These are phyloP conservation scores for Ceratocystis cubensis DNA, from an alignment of 2,329 filamentous ascomycete genomes.

Conservation along the genomic window DNA sequence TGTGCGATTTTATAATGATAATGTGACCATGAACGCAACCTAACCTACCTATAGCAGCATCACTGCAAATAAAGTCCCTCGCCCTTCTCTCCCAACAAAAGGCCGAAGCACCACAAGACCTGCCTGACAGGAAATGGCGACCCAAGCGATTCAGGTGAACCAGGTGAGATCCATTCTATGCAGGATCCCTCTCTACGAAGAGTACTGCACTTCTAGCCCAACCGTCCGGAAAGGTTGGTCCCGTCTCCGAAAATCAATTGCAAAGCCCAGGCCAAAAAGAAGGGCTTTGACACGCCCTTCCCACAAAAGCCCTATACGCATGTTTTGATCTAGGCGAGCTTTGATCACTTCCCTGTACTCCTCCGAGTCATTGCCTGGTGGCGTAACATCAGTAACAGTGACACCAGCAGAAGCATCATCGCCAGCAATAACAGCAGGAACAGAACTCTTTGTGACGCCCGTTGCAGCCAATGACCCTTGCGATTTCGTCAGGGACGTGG, in stretches of 20 bases:
- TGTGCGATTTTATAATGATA: not conserved
- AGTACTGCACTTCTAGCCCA: constrained; percentile 72
- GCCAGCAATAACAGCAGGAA: not conserved
- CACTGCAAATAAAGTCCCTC: not conserved
- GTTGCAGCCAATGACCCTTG: not conserved
- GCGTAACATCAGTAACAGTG: constrained; percentile 15
- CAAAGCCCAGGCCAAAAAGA: constrained; percentile 79
- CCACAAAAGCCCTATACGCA: constrained; percentile 78
- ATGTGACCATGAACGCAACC: not conserved
- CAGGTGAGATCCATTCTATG: not conserved
- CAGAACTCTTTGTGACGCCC: not conserved
- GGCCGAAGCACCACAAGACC: not conserved
- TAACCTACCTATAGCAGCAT: not conserved
- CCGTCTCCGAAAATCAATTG: constrained; percentile 62
- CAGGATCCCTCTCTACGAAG: constrained; percentile 43
- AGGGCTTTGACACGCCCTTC: constrained; percentile 86
- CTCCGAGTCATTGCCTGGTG: constrained; percentile 30
- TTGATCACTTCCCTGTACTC: constrained; percentile 80
- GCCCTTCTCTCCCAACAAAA: not conserved
- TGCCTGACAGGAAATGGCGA: not conserved
- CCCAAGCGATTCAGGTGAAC: not conserved
- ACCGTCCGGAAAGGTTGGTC: constrained; percentile 67
- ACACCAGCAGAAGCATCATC: constrained; percentile 5
- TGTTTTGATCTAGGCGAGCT: constrained; percentile 75
- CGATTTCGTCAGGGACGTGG: constrained; percentile 10